Conservation (phyloP, 768 basidiomycete species). For the Mycena epipterygia region DNA sequence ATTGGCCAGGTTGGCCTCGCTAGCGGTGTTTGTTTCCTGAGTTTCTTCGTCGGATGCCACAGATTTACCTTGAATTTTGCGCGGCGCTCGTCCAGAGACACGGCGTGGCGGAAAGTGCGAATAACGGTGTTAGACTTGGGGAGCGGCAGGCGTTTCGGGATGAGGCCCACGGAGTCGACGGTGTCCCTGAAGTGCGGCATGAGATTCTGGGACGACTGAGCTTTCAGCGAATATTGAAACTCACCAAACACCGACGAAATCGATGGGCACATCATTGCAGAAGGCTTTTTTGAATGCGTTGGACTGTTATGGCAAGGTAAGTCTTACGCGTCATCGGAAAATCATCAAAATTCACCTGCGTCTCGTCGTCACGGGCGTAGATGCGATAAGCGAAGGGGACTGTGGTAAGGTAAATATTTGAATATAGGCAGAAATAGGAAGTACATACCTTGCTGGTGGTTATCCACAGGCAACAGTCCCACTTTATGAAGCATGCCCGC, state of each 20-base stretch:
- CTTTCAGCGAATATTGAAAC: constrained; percentile 22
- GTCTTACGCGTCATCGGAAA: too few relatives aligned
- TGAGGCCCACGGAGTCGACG: constrained; percentile 72
- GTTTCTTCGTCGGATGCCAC: constrained; percentile 48
- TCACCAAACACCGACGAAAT: constrained; percentile 72
- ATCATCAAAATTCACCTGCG: too few relatives aligned
- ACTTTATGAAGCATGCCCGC: constrained; percentile 69
- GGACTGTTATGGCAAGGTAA: constrained; percentile 46
- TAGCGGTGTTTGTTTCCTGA: constrained; percentile 20
- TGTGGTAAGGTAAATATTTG: not conserved
- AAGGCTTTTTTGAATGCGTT: constrained; percentile 70
- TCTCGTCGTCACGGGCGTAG: constrained; percentile 65
- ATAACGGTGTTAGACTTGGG: constrained; percentile 69
- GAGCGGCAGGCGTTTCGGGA: constrained; percentile 69
- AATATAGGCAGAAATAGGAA: not conserved
- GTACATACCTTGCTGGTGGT: constrained; percentile 53
- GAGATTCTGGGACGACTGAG: not conserved
- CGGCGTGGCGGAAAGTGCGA: constrained; percentile 73
- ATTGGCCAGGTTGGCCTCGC: not conserved
- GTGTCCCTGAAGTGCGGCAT: constrained; percentile 65
- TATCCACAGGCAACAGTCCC: constrained; percentile 55
- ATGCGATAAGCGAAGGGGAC: constrained; percentile 76
- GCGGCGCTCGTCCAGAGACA: constrained; percentile 74
- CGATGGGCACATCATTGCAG: constrained; percentile 64
- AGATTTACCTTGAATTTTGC: constrained; percentile 71